Percentiles rank a stretch among this genome's conserved stretches.
phyloP scores from a whole-genome alignment of 2,329 filamentous ascomycete genomes.

The Chrysoporthe deuterocubensis region DNA sequence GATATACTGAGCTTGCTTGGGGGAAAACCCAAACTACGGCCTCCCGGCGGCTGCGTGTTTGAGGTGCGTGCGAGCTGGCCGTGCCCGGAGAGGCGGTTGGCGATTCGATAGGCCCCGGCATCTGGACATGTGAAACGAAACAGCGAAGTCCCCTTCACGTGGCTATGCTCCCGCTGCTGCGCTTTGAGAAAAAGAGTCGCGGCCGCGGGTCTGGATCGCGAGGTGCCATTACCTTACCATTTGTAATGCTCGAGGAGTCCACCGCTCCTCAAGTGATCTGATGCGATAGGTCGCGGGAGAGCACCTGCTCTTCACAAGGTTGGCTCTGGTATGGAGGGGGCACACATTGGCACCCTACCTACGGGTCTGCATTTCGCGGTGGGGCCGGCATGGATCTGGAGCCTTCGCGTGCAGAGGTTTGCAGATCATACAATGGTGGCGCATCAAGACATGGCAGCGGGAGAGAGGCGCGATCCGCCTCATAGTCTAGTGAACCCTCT shows the following conservation, averaged over 20 bases:
- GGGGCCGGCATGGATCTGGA: neutral
- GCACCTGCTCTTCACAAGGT: no score
- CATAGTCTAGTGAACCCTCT: neutral
- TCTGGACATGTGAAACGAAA: neutral
- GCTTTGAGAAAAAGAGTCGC: neutral
- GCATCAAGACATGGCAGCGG: neutral
- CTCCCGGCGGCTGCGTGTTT: neutral
- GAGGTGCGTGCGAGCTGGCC: neutral
- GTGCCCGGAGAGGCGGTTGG: neutral
- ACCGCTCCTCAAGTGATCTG: no score
- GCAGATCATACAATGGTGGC: slow-evolving; percentile 5
- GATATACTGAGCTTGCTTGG: neutral
- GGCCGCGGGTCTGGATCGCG: neutral
- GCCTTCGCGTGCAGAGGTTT: neutral
- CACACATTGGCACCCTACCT: no score
- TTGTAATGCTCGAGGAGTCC: no score
- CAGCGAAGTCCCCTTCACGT: neutral
- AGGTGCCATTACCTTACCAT: neutral
- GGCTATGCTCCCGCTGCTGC: neutral
- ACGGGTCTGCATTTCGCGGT: neutral
- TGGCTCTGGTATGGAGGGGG: no score
- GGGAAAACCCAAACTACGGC: neutral
- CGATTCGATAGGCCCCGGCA: neutral
- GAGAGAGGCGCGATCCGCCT: neutral
- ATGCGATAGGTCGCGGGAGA: no score